A percentile compares a stretch with the other conserved stretches of the same genome.
These are phyloP conservation scores for Xylaria sp. DNA, from an alignment of 2,329 filamentous ascomycete genomes.

Conservation along the genomic window DNA sequence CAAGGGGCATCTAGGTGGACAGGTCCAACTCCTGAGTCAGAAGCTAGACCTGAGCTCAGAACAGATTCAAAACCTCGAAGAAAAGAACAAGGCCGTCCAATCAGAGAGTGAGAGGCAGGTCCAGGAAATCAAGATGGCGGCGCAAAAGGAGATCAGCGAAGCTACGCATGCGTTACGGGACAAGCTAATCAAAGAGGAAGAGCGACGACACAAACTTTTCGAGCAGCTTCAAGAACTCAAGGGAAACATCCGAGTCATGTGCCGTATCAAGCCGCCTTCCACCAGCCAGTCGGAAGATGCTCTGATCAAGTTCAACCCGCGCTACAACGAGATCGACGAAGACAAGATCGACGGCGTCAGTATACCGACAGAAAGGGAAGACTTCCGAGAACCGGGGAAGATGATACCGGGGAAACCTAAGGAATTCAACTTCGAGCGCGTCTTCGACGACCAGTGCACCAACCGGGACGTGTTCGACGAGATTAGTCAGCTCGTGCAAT, in stretches of 20 bases:
- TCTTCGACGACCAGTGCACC: slow-evolving; percentile 76
- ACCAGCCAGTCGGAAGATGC: slow-evolving; percentile 62
- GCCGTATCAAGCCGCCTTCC: slow-evolving; percentile 83
- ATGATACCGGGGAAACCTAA: slow-evolving; percentile 77
- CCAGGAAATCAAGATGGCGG: slow-evolving; percentile 78
- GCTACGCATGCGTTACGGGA: slow-evolving; percentile 64
- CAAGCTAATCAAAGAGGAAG: slow-evolving; percentile 90
- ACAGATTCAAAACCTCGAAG: slow-evolving; percentile 32
- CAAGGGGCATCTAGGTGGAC: slow-evolving; percentile 35
- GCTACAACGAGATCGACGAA: slow-evolving; percentile 60
- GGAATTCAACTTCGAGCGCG: slow-evolving; percentile 88
- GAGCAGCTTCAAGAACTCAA: slow-evolving; percentile 98
- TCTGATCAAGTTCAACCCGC: slow-evolving; percentile 75
- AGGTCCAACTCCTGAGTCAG: slow-evolving; percentile 33
- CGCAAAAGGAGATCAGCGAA: slow-evolving; percentile 73
- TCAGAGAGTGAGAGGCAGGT: slow-evolving; percentile 29
- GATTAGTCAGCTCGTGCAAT: slow-evolving; percentile 95
- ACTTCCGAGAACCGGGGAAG: slow-evolving; percentile 64
- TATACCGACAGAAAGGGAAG: slow-evolving; percentile 80
- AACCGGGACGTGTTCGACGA: slow-evolving; percentile 93
- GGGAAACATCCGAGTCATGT: slow-evolving; percentile 98
- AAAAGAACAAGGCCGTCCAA: slow-evolving; percentile 28
- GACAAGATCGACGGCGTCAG: slow-evolving; percentile 88
- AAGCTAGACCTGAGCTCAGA: slow-evolving; percentile 33
- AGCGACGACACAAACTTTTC: slow-evolving; percentile 85